A percentile compares a stretch with the other conserved stretches of the same genome.
Evolutionary conservation across 106 monocot species (phyloP).

Genomic region (Acorus calamus): DNA sequence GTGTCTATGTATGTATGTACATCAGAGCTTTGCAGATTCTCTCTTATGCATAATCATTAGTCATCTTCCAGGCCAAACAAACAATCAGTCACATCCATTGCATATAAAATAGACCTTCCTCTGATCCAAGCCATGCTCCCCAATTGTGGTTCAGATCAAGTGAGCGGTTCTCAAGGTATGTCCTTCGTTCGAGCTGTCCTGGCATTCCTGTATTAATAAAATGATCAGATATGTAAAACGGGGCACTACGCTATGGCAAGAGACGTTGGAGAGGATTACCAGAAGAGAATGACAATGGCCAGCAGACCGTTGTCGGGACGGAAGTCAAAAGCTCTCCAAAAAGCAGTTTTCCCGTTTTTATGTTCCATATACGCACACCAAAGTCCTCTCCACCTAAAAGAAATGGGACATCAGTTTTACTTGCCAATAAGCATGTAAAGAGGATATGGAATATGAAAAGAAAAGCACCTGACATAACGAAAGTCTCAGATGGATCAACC

Average conservation of each 20-base stretch:
- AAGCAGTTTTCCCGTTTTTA: conserved; percentile 57
- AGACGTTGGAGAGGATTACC: background rate
- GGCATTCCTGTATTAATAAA: conserved; percentile 13
- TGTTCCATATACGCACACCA: conserved; percentile 70
- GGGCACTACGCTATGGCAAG: background rate
- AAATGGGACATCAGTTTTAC: background rate
- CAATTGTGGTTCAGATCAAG: conserved; percentile 20
- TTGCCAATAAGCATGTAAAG: background rate
- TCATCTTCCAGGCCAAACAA: too few species aligned
- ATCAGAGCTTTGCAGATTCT: too few species aligned
- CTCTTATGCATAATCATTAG: too few species aligned
- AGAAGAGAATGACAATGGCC: conserved; percentile 17
- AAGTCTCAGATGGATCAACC: conserved; percentile 66
- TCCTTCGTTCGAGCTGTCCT: background rate
- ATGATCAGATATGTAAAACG: background rate
- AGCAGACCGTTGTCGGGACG: conserved; percentile 31
- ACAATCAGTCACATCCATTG: conserved; percentile 22
- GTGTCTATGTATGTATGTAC: too few species aligned
- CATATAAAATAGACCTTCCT: conserved; percentile 43
- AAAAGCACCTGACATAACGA: conserved; percentile 48
- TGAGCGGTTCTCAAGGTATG: background rate
- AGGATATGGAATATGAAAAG: background rate
- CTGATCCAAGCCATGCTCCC: conserved; percentile 62
- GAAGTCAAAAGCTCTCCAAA: conserved; percentile 49
- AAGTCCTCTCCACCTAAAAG: conserved; percentile 66